phyloP scores from a whole-genome alignment of 768 basidiomycete species.

The Naganishia onofrii region DNA sequence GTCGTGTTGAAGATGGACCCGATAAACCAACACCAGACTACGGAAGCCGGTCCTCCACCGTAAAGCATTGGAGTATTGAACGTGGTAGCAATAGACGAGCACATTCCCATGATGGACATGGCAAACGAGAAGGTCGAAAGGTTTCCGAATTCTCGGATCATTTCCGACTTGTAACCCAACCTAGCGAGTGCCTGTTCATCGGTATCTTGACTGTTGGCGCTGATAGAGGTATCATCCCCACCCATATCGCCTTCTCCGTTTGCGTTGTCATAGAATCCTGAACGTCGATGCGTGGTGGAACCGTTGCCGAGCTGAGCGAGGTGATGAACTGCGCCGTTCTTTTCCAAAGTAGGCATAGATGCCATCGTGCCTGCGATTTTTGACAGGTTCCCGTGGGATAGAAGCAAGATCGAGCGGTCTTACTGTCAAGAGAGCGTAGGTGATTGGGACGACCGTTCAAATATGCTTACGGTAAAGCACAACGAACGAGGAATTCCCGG shows the following conservation, averaged over 20 bases:
- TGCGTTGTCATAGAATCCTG: slow-evolving; percentile 12
- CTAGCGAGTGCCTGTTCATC: slow-evolving; percentile 30
- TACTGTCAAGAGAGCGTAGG: neutral
- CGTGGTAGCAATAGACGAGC: slow-evolving; percentile 50
- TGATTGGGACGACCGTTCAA: too few relatives aligned
- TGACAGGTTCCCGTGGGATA: neutral
- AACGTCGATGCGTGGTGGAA: slow-evolving; percentile 12
- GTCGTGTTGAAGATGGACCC: slow-evolving; percentile 43
- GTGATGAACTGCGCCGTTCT: slow-evolving; percentile 11
- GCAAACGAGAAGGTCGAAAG: slow-evolving; percentile 52
- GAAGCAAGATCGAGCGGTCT: neutral
- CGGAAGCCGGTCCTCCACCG: slow-evolving; percentile 53
- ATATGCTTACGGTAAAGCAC: neutral
- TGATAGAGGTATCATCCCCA: slow-evolving; percentile 19
- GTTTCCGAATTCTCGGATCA: slow-evolving; percentile 70
- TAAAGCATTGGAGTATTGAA: slow-evolving; percentile 53
- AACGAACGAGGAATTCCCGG: neutral
- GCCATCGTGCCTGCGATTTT: neutral
- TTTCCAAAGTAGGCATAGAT: slow-evolving; percentile 12
- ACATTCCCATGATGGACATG: slow-evolving; percentile 42
- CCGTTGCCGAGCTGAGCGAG: slow-evolving; percentile 1
- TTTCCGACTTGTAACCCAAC: slow-evolving; percentile 53
- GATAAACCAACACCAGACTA: slow-evolving; percentile 54
- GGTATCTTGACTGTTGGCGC: slow-evolving; percentile 19
- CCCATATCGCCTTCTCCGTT: slow-evolving; percentile 6